A percentile compares a stretch with the other conserved stretches of the same genome.
Evolutionary conservation across 1,139 yeast genomes (phyloP).

Genomic region (Yamadazyma diospyri): DNA sequence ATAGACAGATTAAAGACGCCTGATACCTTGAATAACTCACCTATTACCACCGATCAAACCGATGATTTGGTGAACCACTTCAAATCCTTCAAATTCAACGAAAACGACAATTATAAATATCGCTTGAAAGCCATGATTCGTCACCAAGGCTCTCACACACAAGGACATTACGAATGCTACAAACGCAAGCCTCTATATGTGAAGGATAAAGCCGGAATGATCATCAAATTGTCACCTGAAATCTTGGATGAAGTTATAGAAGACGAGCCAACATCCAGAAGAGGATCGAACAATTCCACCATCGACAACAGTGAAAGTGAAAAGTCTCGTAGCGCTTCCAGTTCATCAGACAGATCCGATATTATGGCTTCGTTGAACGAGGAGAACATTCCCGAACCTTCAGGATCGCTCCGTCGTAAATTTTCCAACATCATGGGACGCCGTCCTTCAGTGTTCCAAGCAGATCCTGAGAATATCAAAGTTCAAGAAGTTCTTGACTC

Average conservation of each 20-base stretch:
- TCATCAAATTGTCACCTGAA: conserved; percentile 46
- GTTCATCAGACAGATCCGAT: conserved; percentile 12
- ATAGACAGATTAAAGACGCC: conserved; percentile 15
- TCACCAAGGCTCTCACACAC: conserved; percentile 85
- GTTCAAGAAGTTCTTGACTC: conserved; percentile 40
- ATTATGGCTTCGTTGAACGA: conserved; percentile 15
- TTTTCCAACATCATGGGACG: conserved; percentile 43
- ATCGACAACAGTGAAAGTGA: conserved; percentile 3
- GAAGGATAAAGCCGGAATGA: conserved; percentile 46
- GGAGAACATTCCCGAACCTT: conserved; percentile 19
- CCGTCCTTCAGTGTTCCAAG: conserved; percentile 42
- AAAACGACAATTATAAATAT: conserved; percentile 49
- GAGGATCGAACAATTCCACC: conserved; percentile 8
- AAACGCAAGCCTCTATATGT: conserved; percentile 63
- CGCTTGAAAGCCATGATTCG: conserved; percentile 68
- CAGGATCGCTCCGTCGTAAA: conserved; percentile 31
- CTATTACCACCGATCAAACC: conserved; percentile 39
- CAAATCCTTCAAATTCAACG: conserved; percentile 40
- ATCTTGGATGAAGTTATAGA: conserved; percentile 29
- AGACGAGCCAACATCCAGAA: conserved; percentile 10
- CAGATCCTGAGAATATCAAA: conserved; percentile 33
- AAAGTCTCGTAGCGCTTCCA: conserved; percentile 8
- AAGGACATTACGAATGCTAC: conserved; percentile 87
- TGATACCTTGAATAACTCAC: conserved; percentile 35
- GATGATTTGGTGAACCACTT: conserved; percentile 37